Base-by-base conservation (phyloP, 192 early-diverging fungal species). In the Lunasporangiospora selenospora region DNA sequence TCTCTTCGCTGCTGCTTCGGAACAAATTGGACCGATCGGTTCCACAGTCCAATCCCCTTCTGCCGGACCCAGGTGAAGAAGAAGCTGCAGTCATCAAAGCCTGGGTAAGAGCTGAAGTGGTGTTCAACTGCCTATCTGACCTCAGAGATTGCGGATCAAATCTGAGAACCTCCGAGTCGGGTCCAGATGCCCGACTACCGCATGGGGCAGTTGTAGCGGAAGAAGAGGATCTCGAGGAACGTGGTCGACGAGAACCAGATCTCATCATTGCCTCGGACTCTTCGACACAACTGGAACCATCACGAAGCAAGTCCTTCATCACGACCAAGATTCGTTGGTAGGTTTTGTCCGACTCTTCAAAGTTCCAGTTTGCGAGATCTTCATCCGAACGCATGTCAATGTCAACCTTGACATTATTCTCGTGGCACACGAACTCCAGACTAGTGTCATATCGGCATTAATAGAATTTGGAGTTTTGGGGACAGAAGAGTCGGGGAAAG, bases 301-400 rank as follows among this genome's bases (percentile, higher is more conserved):
- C 52, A 23, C 67, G 51, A 43, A 71, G 59, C 39, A 71, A 48
- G 29, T 71, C 67, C 59, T 71, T 58, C 1, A 53, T 62, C 21
- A 47, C 57, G 46, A 71, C 29, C 8, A 71, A 27, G 26, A 71
- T 71, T 4, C 67, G 52, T 23, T 71, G 58, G 19, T 71, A 71
- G 45, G 62, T 59, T 19, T 62, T 53, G 32, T 71, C 67, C 3
- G 67, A 71, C 15, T 71, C 67, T 16, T 71, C 62, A 53, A 71
- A 71, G 23, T 45, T 60, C 67, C 67, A 71, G 33, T 71, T 71
- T 47, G 56, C 50, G 32, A 71, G 50, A 6, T 38, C 67, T 10
- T 71, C 67, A 4, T 71, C 67, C 2, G 67, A 47, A 24, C 58
- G 56, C 53, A 71, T 52, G 26, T 71, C 67, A 32, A 71, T 62